phyloP scores from a whole-genome alignment of 2,329 filamentous ascomycete species.

The Diaporthe nobilis region DNA sequence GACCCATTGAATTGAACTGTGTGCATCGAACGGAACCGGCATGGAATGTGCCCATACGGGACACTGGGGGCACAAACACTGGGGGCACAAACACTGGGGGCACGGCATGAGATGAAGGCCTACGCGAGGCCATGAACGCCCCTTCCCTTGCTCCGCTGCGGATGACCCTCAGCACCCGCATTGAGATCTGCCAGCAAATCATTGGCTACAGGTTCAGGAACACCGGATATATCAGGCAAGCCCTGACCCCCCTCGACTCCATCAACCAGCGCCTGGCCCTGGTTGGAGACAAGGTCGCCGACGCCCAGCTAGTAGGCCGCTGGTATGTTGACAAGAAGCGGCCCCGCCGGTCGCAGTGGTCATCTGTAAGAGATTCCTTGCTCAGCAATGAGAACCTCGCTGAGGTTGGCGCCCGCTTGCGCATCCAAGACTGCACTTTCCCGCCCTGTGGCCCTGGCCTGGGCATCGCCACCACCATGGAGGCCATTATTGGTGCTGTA shows the following conservation, averaged over 20 bases:
- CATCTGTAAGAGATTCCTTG: background rate
- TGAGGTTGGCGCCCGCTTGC: background rate
- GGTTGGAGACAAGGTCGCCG: background rate
- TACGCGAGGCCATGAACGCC: background rate
- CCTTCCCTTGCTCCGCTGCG: background rate
- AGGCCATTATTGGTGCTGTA: constrained; percentile 20
- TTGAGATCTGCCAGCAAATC: background rate
- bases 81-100: background rate
- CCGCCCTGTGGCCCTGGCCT: background rate
- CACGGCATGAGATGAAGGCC: background rate
- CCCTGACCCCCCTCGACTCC: background rate
- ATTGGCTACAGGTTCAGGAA: constrained; percentile 12
- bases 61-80: background rate
- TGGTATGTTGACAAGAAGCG: background rate
- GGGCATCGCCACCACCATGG: constrained; percentile 12
- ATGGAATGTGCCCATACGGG: background rate
- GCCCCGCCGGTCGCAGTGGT: background rate
- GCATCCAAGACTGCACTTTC: background rate
- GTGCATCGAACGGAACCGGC: background rate
- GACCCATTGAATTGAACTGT: background rate
- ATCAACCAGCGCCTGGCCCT: background rate
- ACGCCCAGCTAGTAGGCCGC: background rate
- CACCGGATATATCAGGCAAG: background rate
- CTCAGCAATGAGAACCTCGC: constrained; percentile 13
- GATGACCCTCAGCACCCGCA: background rate